Conservation (phyloP, 73 alveolate genomes). For the Diophrys sp. region DNA sequence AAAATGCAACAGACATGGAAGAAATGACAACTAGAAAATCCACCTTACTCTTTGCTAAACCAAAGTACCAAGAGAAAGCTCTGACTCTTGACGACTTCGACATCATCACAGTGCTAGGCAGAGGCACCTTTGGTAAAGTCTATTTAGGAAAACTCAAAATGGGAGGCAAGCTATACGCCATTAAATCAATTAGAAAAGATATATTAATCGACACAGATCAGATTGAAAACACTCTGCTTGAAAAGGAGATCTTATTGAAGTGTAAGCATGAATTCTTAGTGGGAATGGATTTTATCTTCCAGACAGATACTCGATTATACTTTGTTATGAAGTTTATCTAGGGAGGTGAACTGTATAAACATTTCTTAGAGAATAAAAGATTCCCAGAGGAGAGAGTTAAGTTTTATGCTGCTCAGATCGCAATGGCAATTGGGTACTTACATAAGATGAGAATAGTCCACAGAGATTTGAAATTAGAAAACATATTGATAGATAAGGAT, state of each 20-base stretch:
- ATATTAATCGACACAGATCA: slow-evolving; percentile 82
- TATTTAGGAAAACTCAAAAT: slow-evolving; percentile 45
- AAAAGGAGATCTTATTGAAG: slow-evolving; percentile 34
- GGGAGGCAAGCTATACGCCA: slow-evolving; percentile 55
- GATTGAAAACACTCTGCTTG: slow-evolving; percentile 58
- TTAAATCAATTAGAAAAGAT: slow-evolving; percentile 75
- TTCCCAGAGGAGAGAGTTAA: slow-evolving; percentile 31
- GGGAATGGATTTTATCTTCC: slow-evolving; percentile 52
- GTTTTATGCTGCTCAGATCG: slow-evolving; percentile 30
- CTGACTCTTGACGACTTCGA: slow-evolving; percentile 45
- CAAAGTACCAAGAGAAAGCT: not conserved
- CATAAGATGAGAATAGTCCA: slow-evolving; percentile 37
- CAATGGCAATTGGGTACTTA: slow-evolving; percentile 39
- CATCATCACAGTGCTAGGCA: slow-evolving; percentile 44
- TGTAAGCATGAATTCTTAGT: slow-evolving; percentile 54
- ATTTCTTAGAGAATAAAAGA: slow-evolving; percentile 17
- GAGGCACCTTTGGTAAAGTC: slow-evolving; percentile 69
- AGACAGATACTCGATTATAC: slow-evolving; percentile 51
- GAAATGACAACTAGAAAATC: slow-evolving; percentile 18
- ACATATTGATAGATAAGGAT: slow-evolving; percentile 34
- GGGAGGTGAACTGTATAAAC: slow-evolving; percentile 65
- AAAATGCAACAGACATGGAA: slow-evolving; percentile 2
- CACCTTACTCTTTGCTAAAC: slow-evolving; percentile 9
- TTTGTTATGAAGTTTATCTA: slow-evolving; percentile 52
- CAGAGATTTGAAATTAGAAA: slow-evolving; percentile 47